Evolutionary conservation across 2,329 filamentous ascomycete species (phyloP), one percentile per base, ranked within the genome.

Genomic region (Talaromyces atroroseus): DNA sequence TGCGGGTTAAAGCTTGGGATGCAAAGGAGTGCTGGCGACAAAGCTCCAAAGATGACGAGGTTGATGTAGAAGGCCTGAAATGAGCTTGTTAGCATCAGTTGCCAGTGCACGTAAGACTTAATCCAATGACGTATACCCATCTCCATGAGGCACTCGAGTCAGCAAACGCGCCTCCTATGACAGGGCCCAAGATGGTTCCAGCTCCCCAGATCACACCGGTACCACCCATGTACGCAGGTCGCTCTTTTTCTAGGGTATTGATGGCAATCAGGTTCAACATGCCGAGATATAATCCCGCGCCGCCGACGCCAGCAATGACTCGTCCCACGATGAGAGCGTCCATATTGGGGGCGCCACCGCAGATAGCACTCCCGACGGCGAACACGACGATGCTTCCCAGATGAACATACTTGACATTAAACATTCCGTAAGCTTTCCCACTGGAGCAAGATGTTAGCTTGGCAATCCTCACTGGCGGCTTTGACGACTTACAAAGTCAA

Each of bases 401-500:
- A 53, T 67, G 72, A n/a, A 77, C 56, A 67, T 67, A 75, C 61
- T 81, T 81, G 5, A 70, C 66, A 46, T 79, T 68, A 64, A 80
- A 80, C 2, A 69, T 57, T 3, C 48, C 54, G 24, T 49, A 52
- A 7, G 50, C 50, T 45, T 52, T 52, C 18, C 50, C 50, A 52
- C 50, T 52, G 23, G 14, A 29, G 21, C 23, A 20, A 14, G 24
- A 14, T n/a, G 11, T 52, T 65, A 2, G 65, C 68, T 29, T 29
- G 26, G 26, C 26, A 29, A 10, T 29, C 26, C 3, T 29, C 26
- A 5, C 26, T 29, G 26, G 8, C 11, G 8, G 26, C 26, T 53
- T 75, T 79, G 0, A 70, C 49, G 14, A 72, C 72, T 2, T 71
- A 69, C 24, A 64, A 65, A 1, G 71, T 63, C 2, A 78, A 63